phyloP scores from a whole-genome alignment of 129 eudicot genomes.

The Pseudognaphalium luteoalbum region DNA sequence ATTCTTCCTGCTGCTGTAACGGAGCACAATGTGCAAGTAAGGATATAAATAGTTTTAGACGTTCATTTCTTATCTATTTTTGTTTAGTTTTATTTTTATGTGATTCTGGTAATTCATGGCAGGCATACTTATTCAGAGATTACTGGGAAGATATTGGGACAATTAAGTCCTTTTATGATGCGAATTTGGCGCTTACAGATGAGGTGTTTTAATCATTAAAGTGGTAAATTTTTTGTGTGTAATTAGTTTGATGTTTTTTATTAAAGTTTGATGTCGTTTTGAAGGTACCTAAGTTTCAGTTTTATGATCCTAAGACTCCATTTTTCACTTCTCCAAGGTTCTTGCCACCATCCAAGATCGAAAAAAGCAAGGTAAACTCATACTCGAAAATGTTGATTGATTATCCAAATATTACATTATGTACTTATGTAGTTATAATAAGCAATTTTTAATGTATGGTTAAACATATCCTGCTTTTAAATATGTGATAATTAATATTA shows the following conservation, averaged over 20 bases:
- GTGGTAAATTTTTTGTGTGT: neutral
- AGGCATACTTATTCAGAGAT: constrained; percentile 96
- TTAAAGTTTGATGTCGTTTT: constrained; percentile 9
- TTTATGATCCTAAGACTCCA: constrained; percentile 95
- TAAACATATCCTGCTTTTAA: no score
- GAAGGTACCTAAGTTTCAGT: constrained; percentile 83
- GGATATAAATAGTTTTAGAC: neutral
- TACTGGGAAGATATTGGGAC: constrained; percentile 99
- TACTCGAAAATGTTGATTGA: neutral
- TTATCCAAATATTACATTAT: no score
- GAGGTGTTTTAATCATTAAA: constrained; percentile 52
- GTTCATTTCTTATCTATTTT: neutral
- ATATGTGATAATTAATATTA: no score
- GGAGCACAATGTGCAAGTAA: constrained; percentile 81
- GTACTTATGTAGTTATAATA: neutral
- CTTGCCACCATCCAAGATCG: constrained; percentile 93
- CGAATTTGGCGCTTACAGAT: constrained; percentile 85
- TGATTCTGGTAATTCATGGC: constrained; percentile 26
- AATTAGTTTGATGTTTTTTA: no score
- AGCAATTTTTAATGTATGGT: no score
- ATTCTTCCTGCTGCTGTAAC: constrained; percentile 80
- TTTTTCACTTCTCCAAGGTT: constrained; percentile 91
- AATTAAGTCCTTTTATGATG: constrained; percentile 79
- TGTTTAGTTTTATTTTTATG: neutral
- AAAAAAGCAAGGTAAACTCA: constrained; percentile 65